A percentile compares a stretch with the other conserved stretches of the same genome.
Evolutionary conservation across 768 basidiomycete species (phyloP).

Genomic region (Xerocomellus dryophilus): DNA sequence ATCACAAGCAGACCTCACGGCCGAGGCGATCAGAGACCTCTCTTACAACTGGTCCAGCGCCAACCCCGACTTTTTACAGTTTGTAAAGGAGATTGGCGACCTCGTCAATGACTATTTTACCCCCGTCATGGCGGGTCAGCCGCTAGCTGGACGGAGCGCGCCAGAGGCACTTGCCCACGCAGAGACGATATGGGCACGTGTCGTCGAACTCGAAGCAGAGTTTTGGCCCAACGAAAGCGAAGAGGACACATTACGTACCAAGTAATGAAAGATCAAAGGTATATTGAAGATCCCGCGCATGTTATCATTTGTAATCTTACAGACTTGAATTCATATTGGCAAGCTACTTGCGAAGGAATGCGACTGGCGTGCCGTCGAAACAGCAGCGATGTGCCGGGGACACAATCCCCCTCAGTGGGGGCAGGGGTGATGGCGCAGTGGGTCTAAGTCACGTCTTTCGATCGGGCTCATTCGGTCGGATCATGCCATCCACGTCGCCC

Average conservation of each 20-base stretch:
- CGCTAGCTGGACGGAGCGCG: conserved; percentile 11
- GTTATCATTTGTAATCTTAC: not conserved
- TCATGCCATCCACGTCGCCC: no score
- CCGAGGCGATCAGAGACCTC: conserved; percentile 43
- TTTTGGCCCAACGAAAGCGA: conserved; percentile 57
- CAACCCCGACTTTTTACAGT: conserved; percentile 47
- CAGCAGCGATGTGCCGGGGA: no score
- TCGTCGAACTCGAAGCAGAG: conserved; percentile 55
- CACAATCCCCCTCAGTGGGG: no score
- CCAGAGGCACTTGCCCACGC: conserved; percentile 30
- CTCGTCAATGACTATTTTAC: conserved; percentile 42
- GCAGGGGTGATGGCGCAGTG: no score
- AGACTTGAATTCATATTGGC: not conserved
- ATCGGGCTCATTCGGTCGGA: no score
- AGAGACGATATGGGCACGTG: conserved; percentile 54
- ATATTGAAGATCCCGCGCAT: not conserved
- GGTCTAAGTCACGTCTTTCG: no score
- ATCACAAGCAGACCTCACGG: conserved; percentile 11
- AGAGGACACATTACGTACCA: conserved; percentile 16
- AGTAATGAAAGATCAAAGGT: not conserved
- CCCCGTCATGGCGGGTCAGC: conserved; percentile 35
- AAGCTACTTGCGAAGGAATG: not conserved
- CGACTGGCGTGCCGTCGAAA: not conserved
- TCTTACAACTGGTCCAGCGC: conserved; percentile 57
- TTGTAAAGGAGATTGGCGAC: conserved; percentile 48